Evolutionary conservation across 2,329 filamentous ascomycete genomes (phyloP).

Genomic region (Diaporthe ampelina): DNA sequence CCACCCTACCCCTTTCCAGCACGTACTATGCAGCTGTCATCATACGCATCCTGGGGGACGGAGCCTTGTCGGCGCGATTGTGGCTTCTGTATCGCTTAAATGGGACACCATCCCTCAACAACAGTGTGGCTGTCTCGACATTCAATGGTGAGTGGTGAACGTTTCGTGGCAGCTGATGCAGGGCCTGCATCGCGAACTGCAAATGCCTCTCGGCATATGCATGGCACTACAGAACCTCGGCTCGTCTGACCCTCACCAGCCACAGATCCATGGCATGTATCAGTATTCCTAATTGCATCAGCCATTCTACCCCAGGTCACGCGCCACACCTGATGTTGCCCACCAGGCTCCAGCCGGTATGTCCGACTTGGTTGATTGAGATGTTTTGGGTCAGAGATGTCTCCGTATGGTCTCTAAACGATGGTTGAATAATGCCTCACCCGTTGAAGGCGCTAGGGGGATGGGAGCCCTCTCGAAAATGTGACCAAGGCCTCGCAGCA

Average conservation of each 20-base stretch:
- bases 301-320: background rate
- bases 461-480: constrained; percentile 20
- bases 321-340: background rate
- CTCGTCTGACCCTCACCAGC: background rate
- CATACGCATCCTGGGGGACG: no score
- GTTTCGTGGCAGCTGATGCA: background rate
- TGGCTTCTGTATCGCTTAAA: background rate
- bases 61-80: constrained; percentile 4
- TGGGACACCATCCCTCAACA: background rate
- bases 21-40: no score
- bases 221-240: background rate
- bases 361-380: background rate
- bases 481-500: background rate
- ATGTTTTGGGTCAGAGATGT: background rate
- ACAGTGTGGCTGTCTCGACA: background rate
- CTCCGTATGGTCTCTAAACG: constrained; percentile 18
- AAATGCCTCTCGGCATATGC: background rate
- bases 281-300: background rate
- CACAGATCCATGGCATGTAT: background rate
- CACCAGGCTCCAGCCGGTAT: constrained; percentile 6
- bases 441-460: background rate
- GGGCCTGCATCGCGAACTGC: background rate
- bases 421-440: background rate
- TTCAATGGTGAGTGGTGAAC: background rate
- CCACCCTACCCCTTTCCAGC: no score